Conservation (phyloP, 371 early-diverging fungal species). For the Capniomyces stellatus region DNA sequence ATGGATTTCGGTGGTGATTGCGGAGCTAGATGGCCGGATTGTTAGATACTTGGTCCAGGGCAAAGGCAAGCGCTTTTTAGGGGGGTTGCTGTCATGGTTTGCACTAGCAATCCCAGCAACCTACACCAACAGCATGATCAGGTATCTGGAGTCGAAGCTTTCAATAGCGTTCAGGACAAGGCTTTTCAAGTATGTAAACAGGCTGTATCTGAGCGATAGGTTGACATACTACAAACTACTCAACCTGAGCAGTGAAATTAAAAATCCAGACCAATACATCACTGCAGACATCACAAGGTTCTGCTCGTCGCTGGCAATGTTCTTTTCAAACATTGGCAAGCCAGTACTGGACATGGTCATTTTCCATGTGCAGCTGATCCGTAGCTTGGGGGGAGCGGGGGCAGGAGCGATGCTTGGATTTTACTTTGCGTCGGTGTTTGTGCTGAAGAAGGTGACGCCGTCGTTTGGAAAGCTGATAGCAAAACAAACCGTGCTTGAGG, state of each 20-base stretch:
- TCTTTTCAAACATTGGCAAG: constrained; percentile 68
- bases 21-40: constrained; percentile 82
- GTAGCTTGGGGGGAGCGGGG: constrained; percentile 58
- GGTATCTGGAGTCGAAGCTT: constrained; percentile 79
- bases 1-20: constrained; percentile 78
- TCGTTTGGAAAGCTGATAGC: constrained; percentile 72
- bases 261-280: constrained; percentile 68
- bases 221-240: constrained; percentile 67
- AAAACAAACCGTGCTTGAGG: constrained; percentile 57
- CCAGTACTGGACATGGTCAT: constrained; percentile 65
- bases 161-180: constrained; percentile 60
- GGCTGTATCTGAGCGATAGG: constrained; percentile 56
- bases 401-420: constrained; percentile 64
- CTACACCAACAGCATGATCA: constrained; percentile 92
- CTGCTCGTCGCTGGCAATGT: constrained; percentile 45
- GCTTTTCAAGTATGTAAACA: constrained; percentile 58
- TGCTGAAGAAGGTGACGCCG: constrained; percentile 61
- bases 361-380: constrained; percentile 66
- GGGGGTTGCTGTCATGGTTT: constrained; percentile 77
- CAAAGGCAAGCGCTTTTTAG: constrained; percentile 39
- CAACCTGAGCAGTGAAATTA: constrained; percentile 55
- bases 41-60: constrained; percentile 76
- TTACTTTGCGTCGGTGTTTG: constrained; percentile 51
- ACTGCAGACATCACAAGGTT: constrained; percentile 81
- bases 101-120: constrained; percentile 90